Base-by-base conservation (phyloP, 768 basidiomycete species). In the Tricholoma bakamatsutake region DNA sequence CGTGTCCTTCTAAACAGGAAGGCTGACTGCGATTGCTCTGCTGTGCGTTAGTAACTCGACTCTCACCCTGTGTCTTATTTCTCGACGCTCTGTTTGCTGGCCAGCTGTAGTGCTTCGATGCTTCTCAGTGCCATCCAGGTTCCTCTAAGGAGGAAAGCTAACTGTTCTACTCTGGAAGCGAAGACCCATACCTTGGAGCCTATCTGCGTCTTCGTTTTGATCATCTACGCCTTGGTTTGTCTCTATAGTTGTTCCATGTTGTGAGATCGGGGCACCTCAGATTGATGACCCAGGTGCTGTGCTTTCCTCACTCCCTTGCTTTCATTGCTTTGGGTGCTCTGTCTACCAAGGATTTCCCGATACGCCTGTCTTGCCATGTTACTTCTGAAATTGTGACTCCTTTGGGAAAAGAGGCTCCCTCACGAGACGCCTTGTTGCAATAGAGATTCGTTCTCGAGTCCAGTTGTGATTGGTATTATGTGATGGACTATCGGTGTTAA, bases 401-500 rank as follows among this genome's bases (percentile, higher is more conserved):
- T 62, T 37, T 62, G 76, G 78, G 78, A 72, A 63, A 58, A 54
- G 61, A 42, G 57, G 57, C 52, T 18, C 52, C 47, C 50, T 55
- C n/a, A 7, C 34, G 47, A 30, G 45, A 34, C 10, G 39, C 60
- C 53, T 61, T 66, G 69, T 64, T 64, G 61, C 69, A 79, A 78
- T 64, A 82, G 80, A 80, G 80, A 78, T 76, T 80, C 66, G 78
- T 74, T 78, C 81, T 82, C 80, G 75, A 75, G 71, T 68, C 66
- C 72, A 68, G 65, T 24, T 55, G 55, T 45, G 62, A 55, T 45
- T 46, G 51, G 57, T 48, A 39, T 46, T 47, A 31, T 18, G 52
- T 52, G 56, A 55, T 35, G 49, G 59, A 63, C 62, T 61, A 59
- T 51, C 35, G 35, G 37, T 13, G 27, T 13, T 30, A 12, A 37